Base-by-base conservation (phyloP, 2,329 filamentous ascomycete genomes). In the Ophiostoma ips region DNA sequence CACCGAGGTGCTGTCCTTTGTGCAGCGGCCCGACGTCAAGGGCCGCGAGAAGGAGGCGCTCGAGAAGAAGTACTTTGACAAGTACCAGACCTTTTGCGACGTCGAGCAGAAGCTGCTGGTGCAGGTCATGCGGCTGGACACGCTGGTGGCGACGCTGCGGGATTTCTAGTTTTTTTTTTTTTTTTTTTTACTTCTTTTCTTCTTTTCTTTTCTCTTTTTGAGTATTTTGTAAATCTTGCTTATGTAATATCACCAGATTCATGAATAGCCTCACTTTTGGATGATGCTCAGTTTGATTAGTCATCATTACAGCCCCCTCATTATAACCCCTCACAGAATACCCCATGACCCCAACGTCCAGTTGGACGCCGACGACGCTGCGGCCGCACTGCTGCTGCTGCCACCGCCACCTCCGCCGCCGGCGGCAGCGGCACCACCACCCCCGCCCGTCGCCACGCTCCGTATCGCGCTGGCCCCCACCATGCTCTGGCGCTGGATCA, bases 11-110 rank as follows among this genome's bases (percentile, higher is more conserved):
- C 72, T 96, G 30, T 77, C 82, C 28, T 86, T 95, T 63, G 83
- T 87, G 1, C 83, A 92, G 61, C 80, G 92, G 48, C 84, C 80
- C 19, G 90, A 96, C 63, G 86, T 95, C 24, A 80, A 84, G 59
- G 87, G 86, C 4, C 81, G 84, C 55, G 86, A 94, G 64, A 80
- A 92, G 59, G 81, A 87, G 53, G 84, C 84, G 60, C 76, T 96
- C 57, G 82, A 77, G 30, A 75, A 79, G 34, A 78, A 79, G 49
- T 87, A 95, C 61, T 77, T 87, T 61, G 76, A 77, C 57, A 70
- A 75, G 58, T 77, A 80, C 55, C 69, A 71, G 50, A 65, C 66
- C 41, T 76, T 79, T 59, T 69, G 82, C 55, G 76, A 76, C 35
- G 69, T 88, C 53, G 77, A 83, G 61, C 79, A 83, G 59, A 83